Conservation (phyloP, 208 protist genomes). For the Leishmania aethiopica region DNA sequence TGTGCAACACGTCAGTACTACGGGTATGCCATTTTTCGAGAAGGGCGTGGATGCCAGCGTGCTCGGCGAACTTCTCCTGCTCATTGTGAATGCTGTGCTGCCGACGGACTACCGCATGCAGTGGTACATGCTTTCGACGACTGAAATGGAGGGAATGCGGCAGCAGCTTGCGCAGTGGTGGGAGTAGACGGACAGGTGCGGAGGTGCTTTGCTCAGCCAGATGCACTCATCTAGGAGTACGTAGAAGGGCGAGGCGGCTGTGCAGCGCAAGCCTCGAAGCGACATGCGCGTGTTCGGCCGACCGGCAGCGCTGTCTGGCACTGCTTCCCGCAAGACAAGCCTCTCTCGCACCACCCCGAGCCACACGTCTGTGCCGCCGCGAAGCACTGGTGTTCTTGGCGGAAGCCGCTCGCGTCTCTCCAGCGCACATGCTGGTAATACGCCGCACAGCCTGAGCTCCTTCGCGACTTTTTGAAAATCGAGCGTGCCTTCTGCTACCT, state of each 20-base stretch:
- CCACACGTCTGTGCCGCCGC: constrained; percentile 21
- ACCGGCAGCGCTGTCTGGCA: neutral
- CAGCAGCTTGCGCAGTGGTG: constrained; percentile 34
- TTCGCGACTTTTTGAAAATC: constrained; percentile 11
- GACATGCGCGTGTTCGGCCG: neutral
- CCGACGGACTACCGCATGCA: constrained; percentile 49
- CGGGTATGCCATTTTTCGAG: constrained; percentile 13
- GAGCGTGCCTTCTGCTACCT: constrained; percentile 12
- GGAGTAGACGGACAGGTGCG: constrained; percentile 36
- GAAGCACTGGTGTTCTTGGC: neutral
- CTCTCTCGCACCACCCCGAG: constrained; percentile 7
- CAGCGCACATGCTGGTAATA: constrained; percentile 7
- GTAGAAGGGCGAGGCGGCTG: constrained; percentile 38
- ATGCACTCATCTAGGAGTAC: constrained; percentile 10
- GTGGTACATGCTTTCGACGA: constrained; percentile 23
- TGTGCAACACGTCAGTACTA: constrained; percentile 20
- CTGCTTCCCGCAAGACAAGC: neutral
- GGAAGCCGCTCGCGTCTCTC: constrained; percentile 8
- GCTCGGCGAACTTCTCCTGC: constrained; percentile 31
- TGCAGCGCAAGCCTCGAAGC: constrained; percentile 29
- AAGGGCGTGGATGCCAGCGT: constrained; percentile 20
- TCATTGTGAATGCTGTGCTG: constrained; percentile 57
- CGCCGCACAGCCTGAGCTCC: constrained; percentile 13
- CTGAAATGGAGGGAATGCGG: constrained; percentile 37
- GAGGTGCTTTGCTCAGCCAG: constrained; percentile 18